Evolutionary conservation across 441 rosid genomes (phyloP).

Genomic region (Macaranga tanarius): DNA sequence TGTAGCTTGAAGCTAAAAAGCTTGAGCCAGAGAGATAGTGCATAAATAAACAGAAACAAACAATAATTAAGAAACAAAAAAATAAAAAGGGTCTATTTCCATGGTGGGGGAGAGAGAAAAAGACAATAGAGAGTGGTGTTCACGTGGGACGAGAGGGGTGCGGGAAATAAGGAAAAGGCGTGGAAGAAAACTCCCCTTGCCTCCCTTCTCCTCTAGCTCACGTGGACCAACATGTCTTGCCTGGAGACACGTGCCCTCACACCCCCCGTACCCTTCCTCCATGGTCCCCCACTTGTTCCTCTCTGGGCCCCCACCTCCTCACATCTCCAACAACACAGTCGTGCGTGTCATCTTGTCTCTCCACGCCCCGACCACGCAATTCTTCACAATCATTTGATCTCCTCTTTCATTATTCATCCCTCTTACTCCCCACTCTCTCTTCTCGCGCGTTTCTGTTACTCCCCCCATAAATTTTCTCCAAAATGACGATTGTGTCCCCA

Average conservation of each 20-base stretch:
- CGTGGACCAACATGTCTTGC: slow-evolving; percentile 76
- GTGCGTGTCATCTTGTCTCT: slow-evolving; percentile 58
- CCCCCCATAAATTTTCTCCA: too few relatives aligned
- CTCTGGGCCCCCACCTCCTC: slow-evolving; percentile 21
- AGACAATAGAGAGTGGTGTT: slow-evolving; percentile 43
- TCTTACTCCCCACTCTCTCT: not conserved
- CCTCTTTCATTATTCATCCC: not conserved
- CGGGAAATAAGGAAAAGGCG: slow-evolving; percentile 35
- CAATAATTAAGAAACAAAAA: too few relatives aligned
- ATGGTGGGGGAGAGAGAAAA: not conserved
- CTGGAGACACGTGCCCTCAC: slow-evolving; percentile 53
- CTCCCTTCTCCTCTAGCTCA: slow-evolving; percentile 31
- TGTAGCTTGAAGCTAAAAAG: too few relatives aligned
- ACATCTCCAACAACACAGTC: slow-evolving; percentile 29
- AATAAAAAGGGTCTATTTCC: too few relatives aligned
- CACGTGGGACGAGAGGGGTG: slow-evolving; percentile 47
- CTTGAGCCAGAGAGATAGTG: too few relatives aligned
- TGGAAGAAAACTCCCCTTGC: slow-evolving; percentile 25
- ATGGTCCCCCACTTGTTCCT: slow-evolving; percentile 22
- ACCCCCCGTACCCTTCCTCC: not conserved
- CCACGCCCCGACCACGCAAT: slow-evolving; percentile 53
- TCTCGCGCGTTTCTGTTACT: too few relatives aligned
- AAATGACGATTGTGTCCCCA: not conserved
- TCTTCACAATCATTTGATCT: slow-evolving; percentile 61
- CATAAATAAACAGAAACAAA: too few relatives aligned